Base-by-base conservation (phyloP, 805 yeast genomes). In the Helenozyma rhizophorensis region DNA sequence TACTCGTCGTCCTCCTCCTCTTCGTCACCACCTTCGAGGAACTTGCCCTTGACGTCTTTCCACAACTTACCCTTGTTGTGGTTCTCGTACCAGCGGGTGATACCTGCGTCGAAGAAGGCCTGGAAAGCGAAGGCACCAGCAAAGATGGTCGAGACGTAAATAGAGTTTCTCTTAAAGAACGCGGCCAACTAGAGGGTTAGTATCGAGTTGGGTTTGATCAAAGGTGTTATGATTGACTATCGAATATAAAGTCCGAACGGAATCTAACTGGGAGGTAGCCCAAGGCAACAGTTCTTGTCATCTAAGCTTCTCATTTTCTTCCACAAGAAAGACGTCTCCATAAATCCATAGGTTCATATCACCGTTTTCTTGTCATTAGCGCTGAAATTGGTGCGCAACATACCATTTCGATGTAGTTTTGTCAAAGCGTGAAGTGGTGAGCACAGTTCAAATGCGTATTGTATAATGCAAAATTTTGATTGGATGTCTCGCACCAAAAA, bases 51-150 rank as follows among this genome's bases (percentile, higher is more conserved):
- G 52, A 84, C 78, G 52, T 83, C 93, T 48, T 78, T 74, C 94
- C 94, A 84, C 66, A 83, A 77, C 68, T 83, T 84, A 50, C 93
- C 94, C 58, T 71, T 75, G 76, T 84, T 84, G 72, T 81, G 87
- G 61, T 65, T 62, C 54, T 80, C 84, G 69, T 79, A 83, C 82
- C 82, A 83, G 30, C 53, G 54, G 51, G 82, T 83, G 43, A 83
- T 69, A 42, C 72, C 80, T 41, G 63, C 58, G 57, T 84, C 93
- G 48, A 83, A 83, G 54, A 72, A 70, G 32, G 79, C 80, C 69
- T 86, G 90, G 76, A 88, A 87, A 43, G 79, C 78, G 56, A 89
- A 89, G 29, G 97, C 88, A 52, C 84, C 78, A 31, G 78, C 82
- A 50, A 89, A 82, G 41, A 89, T 71, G 42, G 93, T 70, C 46